Evolutionary conservation across 1,139 yeast genomes (phyloP), one percentile per base, ranked within the genome.

Genomic region (Candida gigantensis): DNA sequence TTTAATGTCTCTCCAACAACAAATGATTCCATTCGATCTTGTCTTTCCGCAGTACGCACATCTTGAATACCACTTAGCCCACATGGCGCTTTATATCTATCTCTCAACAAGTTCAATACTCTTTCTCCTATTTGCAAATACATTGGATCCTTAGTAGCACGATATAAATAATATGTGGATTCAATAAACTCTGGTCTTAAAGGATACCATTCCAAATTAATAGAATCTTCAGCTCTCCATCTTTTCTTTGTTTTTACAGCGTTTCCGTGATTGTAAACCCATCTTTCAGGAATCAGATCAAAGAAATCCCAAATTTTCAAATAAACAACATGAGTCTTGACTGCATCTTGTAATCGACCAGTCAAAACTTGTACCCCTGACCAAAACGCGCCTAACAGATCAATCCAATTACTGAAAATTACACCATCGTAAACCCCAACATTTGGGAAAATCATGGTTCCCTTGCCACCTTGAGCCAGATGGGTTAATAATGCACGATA

Each of bases 21-120:
- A 68, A 90, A 90, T 6, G 95, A 79, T 53, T 90, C 97, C 96
- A 89, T 89, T 36, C 96, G 65, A 56, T 89, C 81, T 47, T 87
- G 90, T 38, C 60, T 59, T 40, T 66, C 58, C 0, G 88, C 88
- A 0, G 78, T 74, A 24, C 81, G 58, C 1, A 89, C 70, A 53
- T 89, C 83, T 46, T 80, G 84, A 11, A 77, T 55, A 0, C 96
- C 96, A n/a, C 84, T 76, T 51, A 85, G 84, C 3, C 97, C 97
- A 65, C 97, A 90, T 2, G 66, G 60, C 0, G 81, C 74, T 46
- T 65, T 71, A 53, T 74, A 84, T 36, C 68, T 63, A 1, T 62
- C 57, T 42, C 78, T 62, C 28, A 84, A 69, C 38, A 81, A 77
- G 4, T 71, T 51, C 42, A 90, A 57, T 2, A 86, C 66, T 16